These are phyloP conservation scores for Termitomyces sp. DNA, from an alignment of 1,284 basidiomycete genomes.

Conservation along the genomic window DNA sequence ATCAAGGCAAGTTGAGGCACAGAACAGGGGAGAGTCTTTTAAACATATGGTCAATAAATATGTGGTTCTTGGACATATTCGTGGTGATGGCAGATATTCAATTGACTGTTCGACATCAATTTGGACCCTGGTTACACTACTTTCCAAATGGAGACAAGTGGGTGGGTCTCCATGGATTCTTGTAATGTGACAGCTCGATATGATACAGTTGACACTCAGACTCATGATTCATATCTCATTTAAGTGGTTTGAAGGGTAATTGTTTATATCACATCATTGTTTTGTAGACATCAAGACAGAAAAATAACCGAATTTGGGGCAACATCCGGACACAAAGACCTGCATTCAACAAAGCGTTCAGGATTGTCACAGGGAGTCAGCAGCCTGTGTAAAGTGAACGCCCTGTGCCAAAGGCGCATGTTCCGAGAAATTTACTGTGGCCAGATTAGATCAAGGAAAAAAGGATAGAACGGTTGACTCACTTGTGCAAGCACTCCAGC, in stretches of 20 bases:
- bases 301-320: slow-evolving; percentile 10
- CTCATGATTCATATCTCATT: not conserved
- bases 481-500: slow-evolving; percentile 85
- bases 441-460: slow-evolving; percentile 8
- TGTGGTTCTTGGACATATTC: slow-evolving; percentile 6
- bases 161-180: slow-evolving; percentile 12
- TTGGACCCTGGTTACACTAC: slow-evolving; percentile 22
- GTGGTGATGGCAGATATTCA: slow-evolving; percentile 17
- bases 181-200: slow-evolving; percentile 12
- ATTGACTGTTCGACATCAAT: slow-evolving; percentile 25
- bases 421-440: slow-evolving; percentile 81
- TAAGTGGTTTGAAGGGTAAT: not conserved
- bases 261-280: slow-evolving; percentile 5
- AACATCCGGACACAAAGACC: slow-evolving; percentile 5
- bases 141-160: slow-evolving; percentile 14
- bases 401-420: slow-evolving; percentile 89
- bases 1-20: slow-evolving; percentile 19
- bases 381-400: slow-evolving; percentile 60
- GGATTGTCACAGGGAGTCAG: slow-evolving; percentile 9
- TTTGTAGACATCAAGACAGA: slow-evolving; percentile 1
- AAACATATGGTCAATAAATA: slow-evolving; percentile 15
- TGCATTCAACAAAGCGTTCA: slow-evolving; percentile 21
- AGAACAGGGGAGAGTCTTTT: slow-evolving; percentile 14
- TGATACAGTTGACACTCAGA: not conserved
- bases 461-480: slow-evolving; percentile 18